Percentiles rank a stretch among this genome's conserved stretches.
Evolutionary conservation across 2,329 filamentous ascomycete genomes (phyloP).

Genomic region (Whalleya microplaca): DNA sequence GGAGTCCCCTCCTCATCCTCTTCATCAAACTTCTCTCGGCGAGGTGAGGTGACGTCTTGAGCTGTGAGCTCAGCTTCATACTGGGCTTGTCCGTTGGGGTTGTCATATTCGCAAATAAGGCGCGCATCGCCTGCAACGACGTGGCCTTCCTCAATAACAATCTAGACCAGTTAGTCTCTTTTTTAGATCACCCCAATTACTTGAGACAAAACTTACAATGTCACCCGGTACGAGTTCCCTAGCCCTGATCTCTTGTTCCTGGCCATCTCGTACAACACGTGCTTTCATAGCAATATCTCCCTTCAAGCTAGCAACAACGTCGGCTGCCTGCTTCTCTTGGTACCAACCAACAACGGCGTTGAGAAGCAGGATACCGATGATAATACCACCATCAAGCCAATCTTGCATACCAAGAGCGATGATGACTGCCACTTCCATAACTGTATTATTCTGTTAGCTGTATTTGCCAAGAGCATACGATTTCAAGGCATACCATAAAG

Average conservation of each 20-base stretch:
- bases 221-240: conserved; percentile 74
- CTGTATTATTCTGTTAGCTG: conserved; percentile 41
- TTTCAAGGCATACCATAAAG: conserved; percentile 64
- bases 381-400: conserved; percentile 76
- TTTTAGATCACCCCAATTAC: background rate
- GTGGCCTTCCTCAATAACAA: conserved; percentile 70
- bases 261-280: conserved; percentile 67
- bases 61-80: conserved; percentile 68
- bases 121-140: conserved; percentile 70
- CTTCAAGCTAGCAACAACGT: conserved; percentile 72
- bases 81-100: conserved; percentile 66
- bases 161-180: conserved; percentile 40
- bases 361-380: conserved; percentile 71
- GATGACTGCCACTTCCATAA: conserved; percentile 75
- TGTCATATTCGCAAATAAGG: conserved; percentile 71
- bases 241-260: conserved; percentile 68
- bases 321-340: conserved; percentile 76
- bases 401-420: conserved; percentile 73
- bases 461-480: background rate
- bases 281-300: conserved; percentile 77
- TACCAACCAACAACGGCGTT: conserved; percentile 78
- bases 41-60: conserved; percentile 53
- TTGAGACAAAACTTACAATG: conserved; percentile 54
- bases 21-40: conserved; percentile 64
- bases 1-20: conserved; percentile 59